Evolutionary conservation across 768 basidiomycete species (phyloP).

Genomic region (Mycena olivaceomarginata): DNA sequence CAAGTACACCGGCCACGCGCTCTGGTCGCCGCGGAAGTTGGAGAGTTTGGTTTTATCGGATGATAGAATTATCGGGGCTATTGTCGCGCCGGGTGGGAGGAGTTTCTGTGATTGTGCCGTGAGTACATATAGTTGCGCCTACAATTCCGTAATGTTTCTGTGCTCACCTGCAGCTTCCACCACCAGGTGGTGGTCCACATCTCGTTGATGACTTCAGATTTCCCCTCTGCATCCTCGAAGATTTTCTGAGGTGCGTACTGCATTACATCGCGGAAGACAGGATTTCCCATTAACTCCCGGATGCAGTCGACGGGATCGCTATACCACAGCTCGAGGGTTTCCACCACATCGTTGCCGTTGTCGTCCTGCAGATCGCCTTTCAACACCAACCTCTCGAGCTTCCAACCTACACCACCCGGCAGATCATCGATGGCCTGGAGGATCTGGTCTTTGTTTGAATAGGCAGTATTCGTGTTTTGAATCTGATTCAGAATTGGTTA

Average conservation of each 20-base stretch:
- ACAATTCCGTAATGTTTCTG: background rate
- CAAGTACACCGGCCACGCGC: slow-evolving; percentile 1
- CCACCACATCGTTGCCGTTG: background rate
- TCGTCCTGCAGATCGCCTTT: background rate
- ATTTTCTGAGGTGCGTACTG: background rate
- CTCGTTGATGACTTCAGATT: background rate
- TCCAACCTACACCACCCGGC: background rate
- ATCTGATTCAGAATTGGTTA: background rate
- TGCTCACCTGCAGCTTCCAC: background rate
- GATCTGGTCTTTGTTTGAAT: background rate
- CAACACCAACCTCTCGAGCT: background rate
- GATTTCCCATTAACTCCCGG: background rate
- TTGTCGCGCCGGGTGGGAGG: background rate
- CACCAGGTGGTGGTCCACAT: background rate
- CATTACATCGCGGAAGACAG: background rate
- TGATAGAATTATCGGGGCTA: background rate
- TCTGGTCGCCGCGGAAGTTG: background rate
- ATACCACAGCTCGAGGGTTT: background rate
- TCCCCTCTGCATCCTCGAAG: background rate
- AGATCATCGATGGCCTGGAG: background rate
- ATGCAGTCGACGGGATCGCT: background rate
- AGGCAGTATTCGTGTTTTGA: background rate
- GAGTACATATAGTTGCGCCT: background rate
- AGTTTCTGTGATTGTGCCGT: background rate
- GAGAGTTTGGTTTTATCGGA: background rate